These are phyloP conservation scores for Leccinum subrobustum DNA, from an alignment of 1,284 basidiomycete species.

Conservation along the genomic window DNA sequence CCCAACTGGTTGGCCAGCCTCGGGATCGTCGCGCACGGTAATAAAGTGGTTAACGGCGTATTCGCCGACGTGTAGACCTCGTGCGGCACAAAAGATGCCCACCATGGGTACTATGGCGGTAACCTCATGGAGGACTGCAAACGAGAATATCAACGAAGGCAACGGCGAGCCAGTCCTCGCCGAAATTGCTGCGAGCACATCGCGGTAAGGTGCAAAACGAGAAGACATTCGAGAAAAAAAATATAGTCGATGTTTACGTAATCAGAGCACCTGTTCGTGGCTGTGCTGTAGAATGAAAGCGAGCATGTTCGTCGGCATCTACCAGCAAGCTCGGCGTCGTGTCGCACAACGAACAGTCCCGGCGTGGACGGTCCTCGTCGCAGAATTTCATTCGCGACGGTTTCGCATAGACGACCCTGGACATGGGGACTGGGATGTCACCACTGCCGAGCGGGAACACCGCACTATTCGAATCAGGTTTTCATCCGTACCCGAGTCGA, in stretches of 20 bases:
- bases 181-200: slow-evolving; percentile 56
- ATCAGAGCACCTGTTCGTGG: slow-evolving; percentile 17
- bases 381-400: slow-evolving; percentile 5
- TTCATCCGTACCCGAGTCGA: slow-evolving; percentile 28
- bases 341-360: not conserved
- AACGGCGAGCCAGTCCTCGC: slow-evolving; percentile 69
- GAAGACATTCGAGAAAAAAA: slow-evolving; percentile 15
- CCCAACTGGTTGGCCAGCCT: slow-evolving; percentile 12
- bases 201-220: slow-evolving; percentile 45
- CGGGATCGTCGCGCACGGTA: slow-evolving; percentile 2
- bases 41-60: slow-evolving; percentile 47
- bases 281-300: slow-evolving; percentile 3
- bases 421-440: slow-evolving; percentile 18
- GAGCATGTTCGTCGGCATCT: slow-evolving; percentile 14
- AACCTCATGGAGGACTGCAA: slow-evolving; percentile 84
- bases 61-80: slow-evolving; percentile 71
- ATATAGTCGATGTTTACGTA: slow-evolving; percentile 18
- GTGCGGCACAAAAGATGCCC: slow-evolving; percentile 72
- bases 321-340: slow-evolving; percentile 7
- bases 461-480: slow-evolving; percentile 37
- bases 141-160: slow-evolving; percentile 76
- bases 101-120: slow-evolving; percentile 82
- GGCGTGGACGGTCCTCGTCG: not conserved
- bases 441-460: slow-evolving; percentile 1
- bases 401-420: slow-evolving; percentile 27